Conservation (phyloP, 164 flowering plant genomes). For the Vitis labrusca region DNA sequence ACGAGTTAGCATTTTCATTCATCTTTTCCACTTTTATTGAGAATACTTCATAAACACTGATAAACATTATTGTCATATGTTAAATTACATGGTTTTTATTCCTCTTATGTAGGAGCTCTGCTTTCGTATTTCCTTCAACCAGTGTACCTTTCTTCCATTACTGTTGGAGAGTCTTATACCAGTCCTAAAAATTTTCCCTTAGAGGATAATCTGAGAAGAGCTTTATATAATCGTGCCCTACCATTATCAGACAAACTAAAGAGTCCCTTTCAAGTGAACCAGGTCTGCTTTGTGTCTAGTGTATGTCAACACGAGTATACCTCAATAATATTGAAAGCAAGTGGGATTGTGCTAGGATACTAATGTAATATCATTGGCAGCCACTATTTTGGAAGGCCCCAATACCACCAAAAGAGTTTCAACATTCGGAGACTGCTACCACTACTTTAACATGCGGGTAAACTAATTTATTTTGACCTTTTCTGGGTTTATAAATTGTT, state of each 20-base stretch:
- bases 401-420: constrained; percentile 77
- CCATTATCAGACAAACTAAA: constrained; percentile 48
- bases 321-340: constrained; percentile 1
- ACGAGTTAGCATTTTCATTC: too few relatives aligned
- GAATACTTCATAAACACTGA: not conserved
- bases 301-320: not conserved
- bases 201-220: constrained; percentile 40
- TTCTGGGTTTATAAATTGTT: not conserved
- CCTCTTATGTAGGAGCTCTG: constrained; percentile 63
- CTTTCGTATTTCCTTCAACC: constrained; percentile 88
- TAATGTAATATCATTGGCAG: constrained; percentile 38
- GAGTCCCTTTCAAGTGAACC: constrained; percentile 60
- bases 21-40: not conserved
- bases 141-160: constrained; percentile 77
- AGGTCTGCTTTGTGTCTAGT: constrained; percentile 43
- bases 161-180: constrained; percentile 52
- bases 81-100: constrained; percentile 7
- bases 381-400: constrained; percentile 67
- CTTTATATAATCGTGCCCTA: constrained; percentile 50
- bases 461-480: not conserved
- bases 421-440: constrained; percentile 61
- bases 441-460: constrained; percentile 90
- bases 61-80: not conserved
- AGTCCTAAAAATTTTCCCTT: constrained; percentile 27
- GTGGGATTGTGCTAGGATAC: not conserved